These are phyloP conservation scores for Nakazawaea sp. DNA, from an alignment of 805 yeast species.

Conservation along the genomic window DNA sequence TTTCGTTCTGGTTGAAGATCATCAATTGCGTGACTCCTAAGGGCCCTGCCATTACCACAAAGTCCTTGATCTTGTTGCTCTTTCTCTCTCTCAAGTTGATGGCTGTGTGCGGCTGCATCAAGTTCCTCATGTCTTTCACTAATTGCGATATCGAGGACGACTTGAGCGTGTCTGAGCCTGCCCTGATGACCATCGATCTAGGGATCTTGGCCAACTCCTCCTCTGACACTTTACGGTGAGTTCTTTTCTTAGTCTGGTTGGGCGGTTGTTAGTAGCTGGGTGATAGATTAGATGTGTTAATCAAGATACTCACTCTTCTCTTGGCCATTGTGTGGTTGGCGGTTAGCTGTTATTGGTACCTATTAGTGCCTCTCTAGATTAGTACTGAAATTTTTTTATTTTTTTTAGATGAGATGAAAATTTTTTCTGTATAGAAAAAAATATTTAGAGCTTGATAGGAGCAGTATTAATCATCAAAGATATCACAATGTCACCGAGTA, in stretches of 20 bases:
- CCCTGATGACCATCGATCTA: conserved; percentile 87
- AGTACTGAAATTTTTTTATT: background rate
- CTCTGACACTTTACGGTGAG: conserved; percentile 61
- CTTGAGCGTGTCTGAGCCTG: conserved; percentile 61
- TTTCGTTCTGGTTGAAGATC: conserved; percentile 72
- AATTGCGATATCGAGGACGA: conserved; percentile 81
- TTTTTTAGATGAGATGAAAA: background rate
- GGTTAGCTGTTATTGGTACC: too few relatives aligned
- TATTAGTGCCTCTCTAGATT: background rate
- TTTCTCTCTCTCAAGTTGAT: conserved; percentile 80
- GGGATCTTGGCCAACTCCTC: conserved; percentile 75
- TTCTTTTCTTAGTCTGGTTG: conserved; percentile 77
- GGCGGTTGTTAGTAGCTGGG: conserved; percentile 1
- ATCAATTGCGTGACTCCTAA: conserved; percentile 86
- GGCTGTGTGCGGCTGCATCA: conserved; percentile 97
- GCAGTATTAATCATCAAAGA: too few relatives aligned
- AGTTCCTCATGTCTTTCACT: conserved; percentile 78
- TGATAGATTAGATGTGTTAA: background rate
- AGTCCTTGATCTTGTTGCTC: conserved; percentile 82
- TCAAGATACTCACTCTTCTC: conserved; percentile 27
- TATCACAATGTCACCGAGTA: too few relatives aligned
- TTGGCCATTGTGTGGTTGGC: too few relatives aligned
- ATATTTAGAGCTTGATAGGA: background rate
- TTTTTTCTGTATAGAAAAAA: background rate
- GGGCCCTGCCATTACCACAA: conserved; percentile 98